Evolutionary conservation across 441 rosid species (phyloP), one percentile per base, ranked within the genome.

Genomic region (Populus hybrid): DNA sequence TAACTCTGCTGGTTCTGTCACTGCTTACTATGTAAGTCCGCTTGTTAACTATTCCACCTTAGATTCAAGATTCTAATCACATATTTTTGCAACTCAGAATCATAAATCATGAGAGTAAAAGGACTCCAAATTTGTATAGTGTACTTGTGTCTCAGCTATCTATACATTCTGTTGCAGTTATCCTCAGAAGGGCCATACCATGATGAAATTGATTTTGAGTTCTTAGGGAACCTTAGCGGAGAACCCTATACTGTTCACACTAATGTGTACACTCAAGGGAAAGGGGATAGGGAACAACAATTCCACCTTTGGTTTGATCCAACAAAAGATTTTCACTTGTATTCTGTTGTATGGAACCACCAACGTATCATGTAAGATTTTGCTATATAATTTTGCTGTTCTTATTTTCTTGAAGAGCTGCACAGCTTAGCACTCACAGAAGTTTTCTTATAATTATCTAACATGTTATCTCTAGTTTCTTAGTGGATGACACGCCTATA

Each of bases 261-360:
- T 10, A 92, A 92, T 76, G 91, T 92, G 21, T 92, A 78, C 81
- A 78, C 85, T 29, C 80, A 86, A 80, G 97, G 94, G 8, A 28
- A 85, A 63, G 94, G 95, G 6, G 82, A 84, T 26, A 88, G 90
- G 65, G 97, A 92, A 76, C 93, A 90, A 67, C 92, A 90, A 3
- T 90, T 92, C 74, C 88, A 88, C 65, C 79, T 92, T 3, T 90
- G 94, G 94, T 92, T 92, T 24, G 91, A 90, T 69, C 94, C 97
- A 36, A 86, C 92, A 1, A 70, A 71, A 56, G 75, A 81, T 73
- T 90, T 92, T 70, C 97, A 92, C 81, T 83, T 89, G 9, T 92
- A 92, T 36, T 90, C 94, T 72, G 78, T 92, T 74, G 67, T 90
- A 16, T 92, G 94, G 97, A 88, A 87, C 18, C 90, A 87, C 9